phyloP scores from a whole-genome alignment of 208 protist species.

The Acanthamoeba triangularis region DNA sequence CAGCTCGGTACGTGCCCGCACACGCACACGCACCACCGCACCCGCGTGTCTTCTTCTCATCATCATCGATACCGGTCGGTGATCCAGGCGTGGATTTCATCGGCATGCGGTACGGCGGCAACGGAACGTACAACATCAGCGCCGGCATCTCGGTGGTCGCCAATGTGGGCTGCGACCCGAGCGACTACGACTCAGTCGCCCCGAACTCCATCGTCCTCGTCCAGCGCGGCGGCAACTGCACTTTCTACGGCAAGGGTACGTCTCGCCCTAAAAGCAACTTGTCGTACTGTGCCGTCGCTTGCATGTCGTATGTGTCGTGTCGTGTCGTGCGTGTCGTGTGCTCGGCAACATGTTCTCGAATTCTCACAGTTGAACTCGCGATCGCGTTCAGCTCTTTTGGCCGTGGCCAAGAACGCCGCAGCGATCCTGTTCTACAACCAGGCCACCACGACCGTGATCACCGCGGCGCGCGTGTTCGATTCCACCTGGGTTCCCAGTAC shows the following conservation, averaged over 20 bases:
- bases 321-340: neutral
- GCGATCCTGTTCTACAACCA: neutral
- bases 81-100: constrained; percentile 12
- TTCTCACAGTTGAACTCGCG: neutral
- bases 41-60: too few species aligned
- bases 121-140: constrained; percentile 10
- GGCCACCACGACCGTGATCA: neutral
- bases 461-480: constrained; percentile 8
- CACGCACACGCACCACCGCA: too few species aligned
- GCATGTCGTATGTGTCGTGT: too few species aligned
- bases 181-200: neutral
- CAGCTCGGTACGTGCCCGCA: neutral
- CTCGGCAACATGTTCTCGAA: neutral
- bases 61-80: neutral
- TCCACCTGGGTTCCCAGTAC: constrained; percentile 42
- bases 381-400: neutral
- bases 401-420: neutral
- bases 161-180: constrained; percentile 27
- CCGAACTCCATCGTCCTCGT: constrained; percentile 26
- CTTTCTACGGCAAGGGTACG: constrained; percentile 28
- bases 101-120: constrained; percentile 19
- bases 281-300: too few species aligned
- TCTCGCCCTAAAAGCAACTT: too few species aligned
- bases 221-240: constrained; percentile 34
- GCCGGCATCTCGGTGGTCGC: neutral